phyloP scores from a whole-genome alignment of 306 rosid genomes.

The Cucurbita maxima region DNA sequence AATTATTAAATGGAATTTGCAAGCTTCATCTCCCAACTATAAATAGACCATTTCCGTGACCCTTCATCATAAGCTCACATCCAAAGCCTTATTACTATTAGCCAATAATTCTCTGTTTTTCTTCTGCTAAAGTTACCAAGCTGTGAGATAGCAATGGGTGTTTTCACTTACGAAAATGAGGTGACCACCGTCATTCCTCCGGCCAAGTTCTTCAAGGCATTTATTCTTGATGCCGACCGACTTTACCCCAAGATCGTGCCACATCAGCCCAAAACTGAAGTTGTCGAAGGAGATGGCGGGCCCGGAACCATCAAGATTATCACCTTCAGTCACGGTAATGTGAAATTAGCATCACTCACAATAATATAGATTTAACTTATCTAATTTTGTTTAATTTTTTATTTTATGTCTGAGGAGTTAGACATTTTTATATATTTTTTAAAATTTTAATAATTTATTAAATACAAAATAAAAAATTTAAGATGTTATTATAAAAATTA shows the following conservation, averaged over 20 bases:
- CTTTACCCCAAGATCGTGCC: slow-evolving; percentile 20
- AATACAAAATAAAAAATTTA: too few species aligned
- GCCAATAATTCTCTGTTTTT: not conserved
- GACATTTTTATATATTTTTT: too few species aligned
- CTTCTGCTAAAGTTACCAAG: not conserved
- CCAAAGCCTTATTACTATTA: not conserved
- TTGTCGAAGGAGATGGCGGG: slow-evolving; percentile 32
- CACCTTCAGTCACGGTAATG: slow-evolving; percentile 11
- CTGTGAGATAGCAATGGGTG: slow-evolving; percentile 20
- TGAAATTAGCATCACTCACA: not conserved
- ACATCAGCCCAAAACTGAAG: slow-evolving; percentile 9
- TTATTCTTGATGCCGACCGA: slow-evolving; percentile 11
- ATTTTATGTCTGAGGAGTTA: too few species aligned
- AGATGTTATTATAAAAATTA: too few species aligned
- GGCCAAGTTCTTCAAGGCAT: slow-evolving; percentile 23
- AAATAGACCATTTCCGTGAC: not conserved
- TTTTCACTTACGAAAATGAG: slow-evolving; percentile 15
- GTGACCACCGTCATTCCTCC: slow-evolving; percentile 15
- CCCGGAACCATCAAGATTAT: slow-evolving; percentile 33
- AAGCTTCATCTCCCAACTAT: not conserved
- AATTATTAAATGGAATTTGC: not conserved
- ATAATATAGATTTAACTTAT: too few species aligned
- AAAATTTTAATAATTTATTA: too few species aligned
- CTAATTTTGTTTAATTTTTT: too few species aligned
- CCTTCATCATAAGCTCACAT: not conserved